phyloP scores from a whole-genome alignment of 1,139 yeast genomes.

The Pichia terricola region DNA sequence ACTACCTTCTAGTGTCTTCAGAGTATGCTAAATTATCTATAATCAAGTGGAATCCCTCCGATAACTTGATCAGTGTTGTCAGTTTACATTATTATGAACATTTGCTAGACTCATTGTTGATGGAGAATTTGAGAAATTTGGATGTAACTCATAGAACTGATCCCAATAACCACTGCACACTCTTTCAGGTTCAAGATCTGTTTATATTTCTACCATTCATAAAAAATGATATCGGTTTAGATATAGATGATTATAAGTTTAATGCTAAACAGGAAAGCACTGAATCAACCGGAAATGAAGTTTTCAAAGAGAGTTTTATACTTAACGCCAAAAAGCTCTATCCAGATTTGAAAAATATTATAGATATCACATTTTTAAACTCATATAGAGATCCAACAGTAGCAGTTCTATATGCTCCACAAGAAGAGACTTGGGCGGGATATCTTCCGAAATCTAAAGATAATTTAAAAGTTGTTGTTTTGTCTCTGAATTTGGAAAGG shows the following conservation, averaged over 20 bases:
- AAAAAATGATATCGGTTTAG: constrained; percentile 36
- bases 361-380: constrained; percentile 59
- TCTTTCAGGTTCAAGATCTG: constrained; percentile 61
- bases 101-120: constrained; percentile 43
- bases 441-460: constrained; percentile 52
- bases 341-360: constrained; percentile 47
- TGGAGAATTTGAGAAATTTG: constrained; percentile 33
- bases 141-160: constrained; percentile 52
- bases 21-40: constrained; percentile 71
- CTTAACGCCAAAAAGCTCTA: constrained; percentile 50
- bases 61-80: constrained; percentile 49
- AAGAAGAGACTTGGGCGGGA: constrained; percentile 70
- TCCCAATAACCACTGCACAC: constrained; percentile 52
- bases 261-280: constrained; percentile 2
- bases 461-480: constrained; percentile 43
- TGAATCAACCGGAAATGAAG: constrained; percentile 14
- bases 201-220: constrained; percentile 68
- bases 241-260: constrained; percentile 23
- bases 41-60: constrained; percentile 56
- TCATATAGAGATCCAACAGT: constrained; percentile 76
- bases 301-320: constrained; percentile 42
- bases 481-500: constrained; percentile 58
- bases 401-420: constrained; percentile 55
- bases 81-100: constrained; percentile 85
- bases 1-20: constrained; percentile 60